Conservation (phyloP, 306 rosid genomes). For the Castanospermum australe region DNA sequence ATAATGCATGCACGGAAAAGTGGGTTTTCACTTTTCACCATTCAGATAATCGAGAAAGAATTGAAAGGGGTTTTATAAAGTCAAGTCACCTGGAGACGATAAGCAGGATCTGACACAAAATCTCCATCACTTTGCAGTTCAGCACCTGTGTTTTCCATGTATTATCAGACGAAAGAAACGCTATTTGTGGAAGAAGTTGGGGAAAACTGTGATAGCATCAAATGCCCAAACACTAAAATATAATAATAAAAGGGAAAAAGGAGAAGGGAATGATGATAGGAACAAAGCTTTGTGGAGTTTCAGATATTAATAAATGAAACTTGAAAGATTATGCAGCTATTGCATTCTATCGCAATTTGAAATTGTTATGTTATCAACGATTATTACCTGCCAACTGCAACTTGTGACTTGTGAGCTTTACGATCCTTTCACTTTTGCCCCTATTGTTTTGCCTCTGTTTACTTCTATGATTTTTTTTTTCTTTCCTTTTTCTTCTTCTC, state of each 20-base stretch:
- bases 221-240: neutral
- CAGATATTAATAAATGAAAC: neutral
- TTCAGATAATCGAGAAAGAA: neutral
- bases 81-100: slow-evolving; percentile 38
- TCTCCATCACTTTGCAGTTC: slow-evolving; percentile 36
- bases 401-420: slow-evolving; percentile 18
- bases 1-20: neutral
- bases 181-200: neutral
- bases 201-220: neutral
- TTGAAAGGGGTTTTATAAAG: neutral
- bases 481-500: neutral
- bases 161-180: slow-evolving; percentile 17
- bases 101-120: slow-evolving; percentile 28
- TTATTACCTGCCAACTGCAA: slow-evolving; percentile 25
- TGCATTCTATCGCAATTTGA: neutral
- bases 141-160: slow-evolving; percentile 49
- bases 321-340: too few relatives aligned
- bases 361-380: neutral
- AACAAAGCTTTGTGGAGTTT: neutral
- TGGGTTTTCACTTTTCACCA: neutral
- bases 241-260: neutral
- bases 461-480: neutral
- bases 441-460: too few relatives aligned
- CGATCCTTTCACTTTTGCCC: slow-evolving; percentile 22
- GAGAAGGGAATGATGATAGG: neutral